Percentiles rank a stretch among this genome's conserved stretches.
phyloP scores from a whole-genome alignment of 169 alveolate species.

The Cryptosporidium ryanae region DNA sequence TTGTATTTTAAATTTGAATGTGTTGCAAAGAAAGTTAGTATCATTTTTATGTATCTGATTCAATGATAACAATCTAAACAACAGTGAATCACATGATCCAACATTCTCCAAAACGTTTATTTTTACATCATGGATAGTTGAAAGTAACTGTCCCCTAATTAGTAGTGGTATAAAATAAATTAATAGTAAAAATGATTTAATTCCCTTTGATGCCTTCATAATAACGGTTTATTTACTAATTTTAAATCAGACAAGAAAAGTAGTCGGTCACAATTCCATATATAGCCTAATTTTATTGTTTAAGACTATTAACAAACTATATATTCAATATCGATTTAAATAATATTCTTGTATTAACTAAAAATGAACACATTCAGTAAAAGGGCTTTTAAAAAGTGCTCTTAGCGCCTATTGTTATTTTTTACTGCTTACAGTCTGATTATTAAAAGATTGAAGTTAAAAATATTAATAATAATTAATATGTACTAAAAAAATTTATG shows the following conservation, averaged over 20 bases:
- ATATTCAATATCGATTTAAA: background rate
- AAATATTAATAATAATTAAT: no score
- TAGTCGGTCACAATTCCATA: background rate
- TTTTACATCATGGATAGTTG: slow-evolving; percentile 18
- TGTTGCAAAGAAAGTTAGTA: slow-evolving; percentile 11
- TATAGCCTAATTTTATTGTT: background rate
- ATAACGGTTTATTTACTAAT: no score
- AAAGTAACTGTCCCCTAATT: slow-evolving; percentile 2
- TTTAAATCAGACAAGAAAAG: background rate
- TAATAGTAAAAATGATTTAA: background rate
- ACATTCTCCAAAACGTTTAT: slow-evolving; percentile 14
- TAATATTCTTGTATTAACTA: background rate
- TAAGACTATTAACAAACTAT: background rate
- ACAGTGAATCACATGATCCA: slow-evolving; percentile 49
- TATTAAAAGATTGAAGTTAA: no score
- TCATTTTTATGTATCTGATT: slow-evolving; percentile 11
- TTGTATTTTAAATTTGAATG: slow-evolving; percentile 32
- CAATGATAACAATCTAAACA: slow-evolving; percentile 15
- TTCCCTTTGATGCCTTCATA: no score
- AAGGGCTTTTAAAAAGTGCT: no score
- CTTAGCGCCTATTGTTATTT: no score
- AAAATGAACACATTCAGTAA: no score
- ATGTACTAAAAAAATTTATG: no score
- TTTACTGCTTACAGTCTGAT: no score
- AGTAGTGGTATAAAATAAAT: background rate